These are phyloP conservation scores for Colletotrichum echinochloae DNA, from an alignment of 2,329 filamentous ascomycete genomes.

Conservation along the genomic window DNA sequence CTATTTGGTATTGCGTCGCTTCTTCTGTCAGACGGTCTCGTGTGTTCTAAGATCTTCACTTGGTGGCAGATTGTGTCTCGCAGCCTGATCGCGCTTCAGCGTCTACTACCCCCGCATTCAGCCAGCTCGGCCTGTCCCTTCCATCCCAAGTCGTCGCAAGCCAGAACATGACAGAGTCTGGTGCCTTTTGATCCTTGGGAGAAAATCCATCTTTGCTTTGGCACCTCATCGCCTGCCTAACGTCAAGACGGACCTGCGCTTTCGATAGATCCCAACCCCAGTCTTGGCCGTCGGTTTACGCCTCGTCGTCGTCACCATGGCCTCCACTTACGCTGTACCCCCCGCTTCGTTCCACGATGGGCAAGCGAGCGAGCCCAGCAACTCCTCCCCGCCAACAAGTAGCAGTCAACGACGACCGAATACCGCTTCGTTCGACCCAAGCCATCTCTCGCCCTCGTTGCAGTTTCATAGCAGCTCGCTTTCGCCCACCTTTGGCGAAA, in stretches of 20 bases:
- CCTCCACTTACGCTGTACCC: constrained; percentile 57
- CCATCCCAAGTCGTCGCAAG: neutral
- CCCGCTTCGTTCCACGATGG: constrained; percentile 55
- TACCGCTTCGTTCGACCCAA: constrained; percentile 51
- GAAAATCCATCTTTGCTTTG: constrained; percentile 11
- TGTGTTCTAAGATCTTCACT: neutral
- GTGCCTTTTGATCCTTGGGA: constrained; percentile 13
- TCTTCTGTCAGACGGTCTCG: neutral
- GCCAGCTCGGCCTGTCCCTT: constrained; percentile 1
- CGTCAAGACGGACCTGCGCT: neutral
- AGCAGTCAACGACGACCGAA: constrained; percentile 44
- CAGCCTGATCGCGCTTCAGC: neutral
- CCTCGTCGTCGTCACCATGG: constrained; percentile 53
- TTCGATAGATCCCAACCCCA: neutral
- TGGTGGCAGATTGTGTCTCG: neutral
- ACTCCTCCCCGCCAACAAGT: constrained; percentile 45
- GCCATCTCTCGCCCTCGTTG: constrained; percentile 59
- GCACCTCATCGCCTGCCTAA: constrained; percentile 13
- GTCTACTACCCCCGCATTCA: neutral
- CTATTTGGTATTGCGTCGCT: neutral
- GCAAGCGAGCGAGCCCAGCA: constrained; percentile 49
- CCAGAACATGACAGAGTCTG: constrained; percentile 36
- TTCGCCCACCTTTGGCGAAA: constrained; percentile 54
- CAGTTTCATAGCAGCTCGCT: constrained; percentile 54
- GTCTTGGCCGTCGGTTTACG: neutral